These are phyloP conservation scores for Russula compacta DNA, from an alignment of 768 basidiomycete genomes.

Conservation along the genomic window DNA sequence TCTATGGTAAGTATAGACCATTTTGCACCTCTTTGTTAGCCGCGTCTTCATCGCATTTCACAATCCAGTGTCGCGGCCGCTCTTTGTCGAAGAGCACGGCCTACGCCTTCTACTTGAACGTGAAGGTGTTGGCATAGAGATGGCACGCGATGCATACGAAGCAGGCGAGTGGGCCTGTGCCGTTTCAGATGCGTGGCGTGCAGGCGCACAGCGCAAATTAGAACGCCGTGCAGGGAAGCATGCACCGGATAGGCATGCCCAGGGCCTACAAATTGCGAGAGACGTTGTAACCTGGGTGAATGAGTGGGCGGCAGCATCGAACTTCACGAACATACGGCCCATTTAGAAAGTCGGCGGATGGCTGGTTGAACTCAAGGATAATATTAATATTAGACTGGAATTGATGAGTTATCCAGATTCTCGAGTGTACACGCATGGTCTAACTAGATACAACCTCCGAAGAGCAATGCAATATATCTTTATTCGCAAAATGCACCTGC, in stretches of 20 bases:
- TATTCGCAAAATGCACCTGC: neutral
- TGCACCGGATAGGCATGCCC: slow-evolving; percentile 33
- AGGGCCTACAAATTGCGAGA: slow-evolving; percentile 39
- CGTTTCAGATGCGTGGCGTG: slow-evolving; percentile 48
- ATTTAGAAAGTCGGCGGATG: neutral
- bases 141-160: slow-evolving; percentile 56
- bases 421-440: neutral
- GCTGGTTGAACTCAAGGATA: neutral
- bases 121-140: slow-evolving; percentile 62
- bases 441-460: neutral
- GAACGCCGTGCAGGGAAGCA: slow-evolving; percentile 38
- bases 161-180: slow-evolving; percentile 61
- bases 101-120: slow-evolving; percentile 51
- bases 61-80: slow-evolving; percentile 55
- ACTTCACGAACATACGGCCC: neutral
- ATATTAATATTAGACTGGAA: neutral
- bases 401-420: neutral
- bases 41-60: slow-evolving; percentile 21
- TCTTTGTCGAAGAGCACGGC: slow-evolving; percentile 78
- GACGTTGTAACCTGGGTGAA: slow-evolving; percentile 44
- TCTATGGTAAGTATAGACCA: slow-evolving; percentile 45
- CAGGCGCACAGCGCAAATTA: slow-evolving; percentile 40
- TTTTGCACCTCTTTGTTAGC: neutral
- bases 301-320: slow-evolving; percentile 21
- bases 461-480: neutral